Evolutionary conservation across 1,139 yeast species (phyloP).

Genomic region (Yarrowia galli): DNA sequence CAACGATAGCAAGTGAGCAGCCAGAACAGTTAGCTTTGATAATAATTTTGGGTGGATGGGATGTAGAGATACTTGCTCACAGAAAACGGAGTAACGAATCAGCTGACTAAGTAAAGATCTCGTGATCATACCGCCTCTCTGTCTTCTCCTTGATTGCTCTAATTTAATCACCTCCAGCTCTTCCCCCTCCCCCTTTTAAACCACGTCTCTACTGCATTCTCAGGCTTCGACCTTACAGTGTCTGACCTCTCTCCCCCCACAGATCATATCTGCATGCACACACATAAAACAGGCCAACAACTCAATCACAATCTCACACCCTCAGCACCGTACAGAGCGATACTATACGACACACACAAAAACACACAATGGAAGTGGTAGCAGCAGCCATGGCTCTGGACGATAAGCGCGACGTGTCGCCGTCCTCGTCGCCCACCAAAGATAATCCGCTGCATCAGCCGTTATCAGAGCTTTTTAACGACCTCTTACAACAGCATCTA

Average conservation of each 20-base stretch:
- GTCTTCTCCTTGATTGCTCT: background rate
- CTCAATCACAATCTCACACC: conserved; percentile 2
- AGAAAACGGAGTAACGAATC: too few relatives aligned
- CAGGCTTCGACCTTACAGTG: too few relatives aligned
- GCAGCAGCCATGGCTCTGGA: conserved; percentile 38
- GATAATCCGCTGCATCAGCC: background rate
- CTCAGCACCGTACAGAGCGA: background rate
- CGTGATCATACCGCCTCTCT: background rate
- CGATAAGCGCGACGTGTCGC: conserved; percentile 28
- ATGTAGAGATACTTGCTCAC: too few relatives aligned
- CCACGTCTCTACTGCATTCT: conserved; percentile 1
- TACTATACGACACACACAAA: background rate
- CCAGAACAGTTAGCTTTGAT: too few relatives aligned
- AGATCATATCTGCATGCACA: conserved; percentile 25
- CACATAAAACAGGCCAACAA: background rate
- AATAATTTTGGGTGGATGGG: too few relatives aligned
- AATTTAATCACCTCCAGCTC: background rate
- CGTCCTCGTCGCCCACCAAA: conserved; percentile 16
- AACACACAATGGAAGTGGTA: conserved; percentile 24
- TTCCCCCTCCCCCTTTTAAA: too few relatives aligned
- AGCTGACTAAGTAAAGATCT: too few relatives aligned
- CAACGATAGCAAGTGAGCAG: conserved; percentile 5
- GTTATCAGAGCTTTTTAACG: conserved; percentile 4
- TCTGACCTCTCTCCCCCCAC: conserved; percentile 14
- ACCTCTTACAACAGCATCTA: conserved; percentile 12